Evolutionary conservation across 257 asterid species (phyloP), one percentile per base, ranked within the genome.

Genomic region (Lycium ferocissimum): DNA sequence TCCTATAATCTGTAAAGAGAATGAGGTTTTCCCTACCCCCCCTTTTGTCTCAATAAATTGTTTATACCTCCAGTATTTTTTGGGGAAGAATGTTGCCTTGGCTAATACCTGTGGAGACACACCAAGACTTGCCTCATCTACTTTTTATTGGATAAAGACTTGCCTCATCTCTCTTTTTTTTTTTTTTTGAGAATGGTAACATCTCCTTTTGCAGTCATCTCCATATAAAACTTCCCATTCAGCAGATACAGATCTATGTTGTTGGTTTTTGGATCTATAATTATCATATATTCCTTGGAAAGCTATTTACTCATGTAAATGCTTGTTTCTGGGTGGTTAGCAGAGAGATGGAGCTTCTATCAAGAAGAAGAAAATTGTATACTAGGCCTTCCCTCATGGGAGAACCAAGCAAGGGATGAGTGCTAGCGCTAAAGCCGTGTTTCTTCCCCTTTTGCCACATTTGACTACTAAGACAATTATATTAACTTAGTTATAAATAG

Each of bases 301-400:
- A 13, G 22, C 22, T 49, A 75, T 49, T 49, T 75, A 75, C 62
- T 75, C 2, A 2, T 13, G 62, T 75, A 49, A 22, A 75, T 49
- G 62, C 22, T 75, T 22, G 22, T 75, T 75, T 75, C 62, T 33
- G 81, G 81, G 62, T 13, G 45, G 81, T 75, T 49, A 51, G 81
- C 58, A 75, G 14, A 13, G 12, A 22, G 43, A 75, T 51, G 62
- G 4, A 51, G 22, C 62, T 49, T 47, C 43, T 75, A 73, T 47
- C 43, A 49, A 47, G 43, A 56, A 75, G 26, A 49, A 49, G 22
- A 75, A 73, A 47, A 49, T 22, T 22, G 18, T 49, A 12, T 49
- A 15, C 22, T 75, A 49, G 81, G 11, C 62, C 81, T 75, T 49
- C 40, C 61, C 57, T 43, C 38, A 20, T 7, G 12, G 81, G 81